Evolutionary conservation across 768 basidiomycete species (phyloP), one percentile per base, ranked within the genome.

Genomic region (Pleurotus eryngii): DNA sequence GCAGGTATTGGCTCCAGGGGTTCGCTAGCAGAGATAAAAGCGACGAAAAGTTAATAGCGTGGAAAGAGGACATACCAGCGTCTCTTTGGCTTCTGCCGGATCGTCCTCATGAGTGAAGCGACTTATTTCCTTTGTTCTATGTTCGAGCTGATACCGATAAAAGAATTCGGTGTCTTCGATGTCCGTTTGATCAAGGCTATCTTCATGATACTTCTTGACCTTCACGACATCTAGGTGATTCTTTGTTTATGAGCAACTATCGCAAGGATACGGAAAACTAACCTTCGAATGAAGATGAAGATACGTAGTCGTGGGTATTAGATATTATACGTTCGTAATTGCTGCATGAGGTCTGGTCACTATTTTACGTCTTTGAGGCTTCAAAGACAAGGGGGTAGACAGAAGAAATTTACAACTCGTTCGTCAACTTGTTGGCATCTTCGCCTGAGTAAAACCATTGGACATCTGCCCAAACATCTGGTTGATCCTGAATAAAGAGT

Each of bases 401-500:
- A 3, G 38, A 15, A 2, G 11, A n/a, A 4, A 71, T 81, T 56
- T 56, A 84, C 82, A 84, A 82, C 1, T 79, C 77, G 27, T 78
- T 77, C 27, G 81, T 63, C 0, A 75, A 68, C 1, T 60, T 60
- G 0, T 70, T 68, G 0, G 81, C 76, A 37, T 87, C 85, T n/a
- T 68, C 49, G 0, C 75, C 72, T 1, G 77, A 73, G 67, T 81
- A 87, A 48, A 70, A 84, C 85, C 85, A 87, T 48, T 80, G 75
- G 0, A 86, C 74, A 8, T 60, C 65, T 0, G 70, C 74, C 81
- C 81, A 85, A 0, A 85, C 83, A 78, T 86, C 51, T 5, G 38
- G 1, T 38, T 18, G 15, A 27, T 7, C 14, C 49, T 40, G 46
- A 35, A 43, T 22, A 45, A 42, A 5, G 35, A 26, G 11, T 3